Evolutionary conservation across 768 basidiomycete species (phyloP), one percentile per base, ranked within the genome.

Genomic region (Kwoniella dejecticola): DNA sequence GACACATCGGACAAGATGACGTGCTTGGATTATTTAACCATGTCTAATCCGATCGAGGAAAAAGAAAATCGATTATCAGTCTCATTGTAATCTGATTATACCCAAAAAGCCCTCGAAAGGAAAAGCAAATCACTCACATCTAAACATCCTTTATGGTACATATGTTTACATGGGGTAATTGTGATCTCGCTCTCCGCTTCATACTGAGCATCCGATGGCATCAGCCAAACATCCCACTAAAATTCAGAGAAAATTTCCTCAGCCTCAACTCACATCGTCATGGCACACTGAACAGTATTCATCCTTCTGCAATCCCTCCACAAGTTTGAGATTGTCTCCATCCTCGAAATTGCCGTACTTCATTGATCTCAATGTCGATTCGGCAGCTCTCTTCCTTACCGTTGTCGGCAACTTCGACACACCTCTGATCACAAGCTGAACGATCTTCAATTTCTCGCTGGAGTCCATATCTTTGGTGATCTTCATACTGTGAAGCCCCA

Each of bases 1-100:
- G 30, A 42, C 73, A 75, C 73, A 75, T 75, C 6, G 73, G 73
- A 30, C 73, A 75, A 4, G 70, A 69, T 6, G 70, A 64, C 6
- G 57, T 65, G 46, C 62, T 68, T 4, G 73, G 67, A 21, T 58
- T 67, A 21, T 55, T 44, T n/a, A 72, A 45, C 73, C 73, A 75
- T 8, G 64, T 68, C 73, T 75, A 42, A n/a, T 42, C 41, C 41
- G 36, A n/a, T n/a, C n/a, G n/a, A n/a, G n/a, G n/a, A n/a, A n/a
- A n/a, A n/a, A n/a, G n/a, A n/a, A n/a, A n/a, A n/a, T n/a, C n/a
- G n/a, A n/a, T n/a, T n/a, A n/a, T n/a, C n/a, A n/a, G n/a, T n/a
- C n/a, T n/a, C n/a, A n/a, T n/a, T n/a, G n/a, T n/a, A n/a, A n/a
- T n/a, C n/a, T n/a, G n/a, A n/a, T n/a, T n/a, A n/a, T n/a, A n/a